These are phyloP conservation scores for Fusarium penzigii DNA, from an alignment of 2,329 filamentous ascomycete genomes.

Conservation along the genomic window DNA sequence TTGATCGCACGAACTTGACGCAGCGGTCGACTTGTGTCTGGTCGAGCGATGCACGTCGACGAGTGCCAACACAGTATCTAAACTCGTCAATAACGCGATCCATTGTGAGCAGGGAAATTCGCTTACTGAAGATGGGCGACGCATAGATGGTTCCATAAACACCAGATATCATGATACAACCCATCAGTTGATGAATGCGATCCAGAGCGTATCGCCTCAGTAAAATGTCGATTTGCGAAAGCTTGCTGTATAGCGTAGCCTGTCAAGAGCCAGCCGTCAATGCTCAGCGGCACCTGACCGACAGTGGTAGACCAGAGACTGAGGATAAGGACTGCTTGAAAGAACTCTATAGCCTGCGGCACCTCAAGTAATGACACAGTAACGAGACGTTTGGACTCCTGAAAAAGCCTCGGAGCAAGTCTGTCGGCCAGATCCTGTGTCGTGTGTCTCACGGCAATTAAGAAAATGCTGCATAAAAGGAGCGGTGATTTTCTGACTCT, in stretches of 20 bases:
- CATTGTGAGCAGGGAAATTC: not conserved
- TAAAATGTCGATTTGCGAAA: conserved; percentile 23
- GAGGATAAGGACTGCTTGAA: conserved; percentile 26
- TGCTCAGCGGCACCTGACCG: conserved; percentile 27
- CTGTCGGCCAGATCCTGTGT: conserved; percentile 23
- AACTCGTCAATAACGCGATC: not conserved
- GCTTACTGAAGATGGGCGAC: conserved; percentile 30
- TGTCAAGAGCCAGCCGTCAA: conserved; percentile 31
- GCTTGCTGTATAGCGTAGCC: conserved; percentile 29
- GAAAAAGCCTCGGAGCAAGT: conserved; percentile 24
- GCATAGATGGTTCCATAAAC: conserved; percentile 31
- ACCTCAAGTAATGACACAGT: conserved; percentile 14
- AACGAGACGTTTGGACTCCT: conserved; percentile 24
- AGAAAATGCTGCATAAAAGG: conserved; percentile 26
- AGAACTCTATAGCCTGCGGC: conserved; percentile 22
- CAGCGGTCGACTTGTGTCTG: conserved; percentile 24
- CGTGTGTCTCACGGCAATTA: conserved; percentile 29
- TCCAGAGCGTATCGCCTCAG: not conserved
- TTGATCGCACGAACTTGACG: conserved; percentile 6
- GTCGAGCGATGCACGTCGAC: conserved; percentile 20
- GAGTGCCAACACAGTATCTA: conserved; percentile 31
- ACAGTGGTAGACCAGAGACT: conserved; percentile 32
- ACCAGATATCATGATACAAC: conserved; percentile 16
- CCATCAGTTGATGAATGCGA: not conserved
- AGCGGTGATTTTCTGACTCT: conserved; percentile 17